Percentiles rank a stretch among this genome's conserved stretches.
Evolutionary conservation across 306 rosid species (phyloP).

Genomic region (Acmispon strigosus): DNA sequence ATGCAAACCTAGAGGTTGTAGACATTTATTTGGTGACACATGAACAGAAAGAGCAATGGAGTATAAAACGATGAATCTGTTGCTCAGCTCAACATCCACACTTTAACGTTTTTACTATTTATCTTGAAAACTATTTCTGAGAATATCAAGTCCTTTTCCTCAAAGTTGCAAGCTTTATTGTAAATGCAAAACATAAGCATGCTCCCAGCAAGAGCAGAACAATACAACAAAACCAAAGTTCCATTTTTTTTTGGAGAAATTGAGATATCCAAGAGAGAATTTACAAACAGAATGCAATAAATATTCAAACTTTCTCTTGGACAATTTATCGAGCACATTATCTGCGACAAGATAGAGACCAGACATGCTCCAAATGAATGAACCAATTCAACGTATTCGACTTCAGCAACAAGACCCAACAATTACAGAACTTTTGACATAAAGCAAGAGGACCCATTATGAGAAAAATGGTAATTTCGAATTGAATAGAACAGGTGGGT

Average conservation of each 20-base stretch:
- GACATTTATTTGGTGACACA: not conserved
- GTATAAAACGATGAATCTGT: not conserved
- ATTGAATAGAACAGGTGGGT: not conserved
- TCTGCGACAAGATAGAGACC: not conserved
- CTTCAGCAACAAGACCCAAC: not conserved
- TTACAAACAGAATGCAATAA: not conserved
- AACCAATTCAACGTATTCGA: not conserved
- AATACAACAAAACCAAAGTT: not conserved
- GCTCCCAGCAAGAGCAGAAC: slow-evolving; percentile 1
- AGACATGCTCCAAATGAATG: not conserved
- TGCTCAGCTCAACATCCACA: not conserved
- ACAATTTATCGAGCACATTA: slow-evolving; percentile 36
- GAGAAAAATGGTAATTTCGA: not conserved
- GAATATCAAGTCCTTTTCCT: not conserved
- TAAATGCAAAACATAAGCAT: not conserved
- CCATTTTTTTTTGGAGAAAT: not conserved
- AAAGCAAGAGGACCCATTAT: slow-evolving; percentile 3
- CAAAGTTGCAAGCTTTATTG: not conserved
- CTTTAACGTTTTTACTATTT: not conserved
- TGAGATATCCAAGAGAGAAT: not conserved
- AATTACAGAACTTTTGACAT: not conserved
- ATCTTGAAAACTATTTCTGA: not conserved
- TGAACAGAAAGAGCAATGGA: not conserved
- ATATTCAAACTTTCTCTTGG: slow-evolving; percentile 2
- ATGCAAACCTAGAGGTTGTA: too few species aligned